Evolutionary conservation across 225 moss, liverwort and hornwort species (phyloP).

Genomic region (Rhytidiadelphus loreus): DNA sequence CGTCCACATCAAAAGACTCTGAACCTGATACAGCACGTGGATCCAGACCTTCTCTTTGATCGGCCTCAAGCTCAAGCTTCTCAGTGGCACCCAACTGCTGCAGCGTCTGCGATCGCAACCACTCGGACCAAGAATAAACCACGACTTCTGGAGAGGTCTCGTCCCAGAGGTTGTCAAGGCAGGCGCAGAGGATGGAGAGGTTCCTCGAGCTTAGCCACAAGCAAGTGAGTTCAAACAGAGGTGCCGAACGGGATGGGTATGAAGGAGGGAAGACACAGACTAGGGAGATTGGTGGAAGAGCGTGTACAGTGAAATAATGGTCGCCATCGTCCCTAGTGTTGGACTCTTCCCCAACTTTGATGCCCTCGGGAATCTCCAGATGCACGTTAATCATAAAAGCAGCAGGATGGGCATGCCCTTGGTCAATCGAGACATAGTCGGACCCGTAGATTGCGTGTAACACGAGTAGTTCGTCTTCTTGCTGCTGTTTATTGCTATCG

Average conservation of each 20-base stretch:
- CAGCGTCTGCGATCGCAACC: slow-evolving; percentile 45
- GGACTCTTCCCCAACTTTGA: slow-evolving; percentile 12
- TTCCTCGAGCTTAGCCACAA: slow-evolving; percentile 46
- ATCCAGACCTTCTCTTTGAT: slow-evolving; percentile 13
- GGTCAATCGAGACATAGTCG: slow-evolving; percentile 27
- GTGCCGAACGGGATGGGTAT: slow-evolving; percentile 60
- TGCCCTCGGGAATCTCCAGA: slow-evolving; percentile 22
- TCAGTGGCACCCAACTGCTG: slow-evolving; percentile 24
- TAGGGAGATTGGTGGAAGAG: slow-evolving; percentile 55
- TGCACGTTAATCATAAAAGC: slow-evolving; percentile 48
- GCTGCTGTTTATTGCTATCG: slow-evolving; percentile 35
- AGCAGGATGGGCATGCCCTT: not conserved
- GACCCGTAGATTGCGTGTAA: slow-evolving; percentile 51
- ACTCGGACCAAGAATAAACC: slow-evolving; percentile 49
- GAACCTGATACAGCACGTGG: slow-evolving; percentile 40
- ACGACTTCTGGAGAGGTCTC: slow-evolving; percentile 42
- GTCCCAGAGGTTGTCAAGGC: slow-evolving; percentile 39
- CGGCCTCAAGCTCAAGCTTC: slow-evolving; percentile 33
- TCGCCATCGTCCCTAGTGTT: not conserved
- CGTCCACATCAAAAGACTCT: slow-evolving; percentile 55
- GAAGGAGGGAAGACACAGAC: slow-evolving; percentile 51
- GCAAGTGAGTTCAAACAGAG: slow-evolving; percentile 44
- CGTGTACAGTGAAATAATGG: slow-evolving; percentile 25
- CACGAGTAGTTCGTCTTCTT: slow-evolving; percentile 43
- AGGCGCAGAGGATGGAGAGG: slow-evolving; percentile 33